These are phyloP conservation scores for Citrus glauca DNA, from an alignment of 345 rosid species.

Conservation along the genomic window DNA sequence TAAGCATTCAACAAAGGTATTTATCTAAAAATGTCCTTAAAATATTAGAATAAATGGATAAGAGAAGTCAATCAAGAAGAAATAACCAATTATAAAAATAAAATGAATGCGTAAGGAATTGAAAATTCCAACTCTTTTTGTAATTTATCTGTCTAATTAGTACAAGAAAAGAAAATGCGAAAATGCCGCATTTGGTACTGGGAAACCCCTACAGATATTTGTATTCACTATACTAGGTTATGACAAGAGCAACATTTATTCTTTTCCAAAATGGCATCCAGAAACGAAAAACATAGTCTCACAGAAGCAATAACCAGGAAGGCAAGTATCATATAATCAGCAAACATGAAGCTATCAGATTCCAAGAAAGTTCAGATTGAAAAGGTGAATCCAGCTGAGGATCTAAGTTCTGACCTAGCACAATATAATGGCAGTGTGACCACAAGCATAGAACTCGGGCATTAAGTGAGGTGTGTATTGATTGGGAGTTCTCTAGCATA, in stretches of 20 bases:
- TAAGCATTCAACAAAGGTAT: neutral
- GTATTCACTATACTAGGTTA: neutral
- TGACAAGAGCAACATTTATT: neutral
- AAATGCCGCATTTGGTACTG: neutral
- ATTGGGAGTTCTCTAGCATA: neutral
- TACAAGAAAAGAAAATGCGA: neutral
- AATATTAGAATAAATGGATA: neutral
- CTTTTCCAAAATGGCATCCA: neutral
- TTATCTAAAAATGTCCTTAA: neutral
- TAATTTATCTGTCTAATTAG: neutral
- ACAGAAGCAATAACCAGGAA: neutral
- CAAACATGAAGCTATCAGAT: neutral
- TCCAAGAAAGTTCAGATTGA: neutral
- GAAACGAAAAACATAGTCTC: neutral
- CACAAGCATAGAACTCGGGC: neutral
- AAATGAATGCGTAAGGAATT: neutral
- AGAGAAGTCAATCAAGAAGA: neutral
- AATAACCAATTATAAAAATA: neutral
- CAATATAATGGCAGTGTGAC: neutral
- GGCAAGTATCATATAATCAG: neutral
- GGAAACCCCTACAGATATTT: neutral
- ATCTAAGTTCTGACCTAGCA: neutral
- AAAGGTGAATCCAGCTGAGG: neutral
- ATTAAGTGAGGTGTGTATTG: neutral
- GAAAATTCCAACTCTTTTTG: neutral